Evolutionary conservation across 805 yeast species (phyloP).

Genomic region (Myxozyma lipomycoides): DNA sequence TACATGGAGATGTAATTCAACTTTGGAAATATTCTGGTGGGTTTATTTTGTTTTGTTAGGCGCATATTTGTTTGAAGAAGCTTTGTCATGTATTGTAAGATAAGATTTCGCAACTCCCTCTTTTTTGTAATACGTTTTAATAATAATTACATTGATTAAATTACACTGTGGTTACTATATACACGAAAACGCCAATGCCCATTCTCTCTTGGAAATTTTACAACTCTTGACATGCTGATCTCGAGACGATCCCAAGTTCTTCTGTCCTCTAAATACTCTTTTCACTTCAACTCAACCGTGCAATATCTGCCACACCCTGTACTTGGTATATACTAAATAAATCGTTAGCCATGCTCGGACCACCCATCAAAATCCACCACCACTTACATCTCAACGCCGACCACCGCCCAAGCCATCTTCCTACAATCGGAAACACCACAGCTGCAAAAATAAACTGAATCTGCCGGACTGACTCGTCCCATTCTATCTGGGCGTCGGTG

Average conservation of each 20-base stretch:
- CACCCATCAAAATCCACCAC: no score
- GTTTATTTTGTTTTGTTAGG: background rate
- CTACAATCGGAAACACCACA: slow-evolving; percentile 60
- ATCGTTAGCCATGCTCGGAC: no score
- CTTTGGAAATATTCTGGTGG: background rate
- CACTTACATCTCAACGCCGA: slow-evolving; percentile 41
- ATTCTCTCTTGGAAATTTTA: no score
- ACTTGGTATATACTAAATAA: background rate
- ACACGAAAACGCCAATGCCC: no score
- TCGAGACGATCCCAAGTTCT: no score
- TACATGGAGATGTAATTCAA: background rate
- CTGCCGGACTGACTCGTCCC: slow-evolving; percentile 67
- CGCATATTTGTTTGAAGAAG: background rate
- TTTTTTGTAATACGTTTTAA: background rate
- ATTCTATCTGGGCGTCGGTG: slow-evolving; percentile 61
- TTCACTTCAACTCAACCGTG: no score
- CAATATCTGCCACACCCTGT: background rate
- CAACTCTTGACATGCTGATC: no score
- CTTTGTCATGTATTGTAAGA: background rate
- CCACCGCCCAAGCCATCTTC: slow-evolving; percentile 63
- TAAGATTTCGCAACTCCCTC: background rate
- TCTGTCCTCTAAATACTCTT: no score
- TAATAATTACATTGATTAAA: background rate
- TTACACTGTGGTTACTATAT: background rate
- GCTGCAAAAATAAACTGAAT: slow-evolving; percentile 51